Conservation (phyloP, 164 flowering plant species). For the Vitis cinerea region DNA sequence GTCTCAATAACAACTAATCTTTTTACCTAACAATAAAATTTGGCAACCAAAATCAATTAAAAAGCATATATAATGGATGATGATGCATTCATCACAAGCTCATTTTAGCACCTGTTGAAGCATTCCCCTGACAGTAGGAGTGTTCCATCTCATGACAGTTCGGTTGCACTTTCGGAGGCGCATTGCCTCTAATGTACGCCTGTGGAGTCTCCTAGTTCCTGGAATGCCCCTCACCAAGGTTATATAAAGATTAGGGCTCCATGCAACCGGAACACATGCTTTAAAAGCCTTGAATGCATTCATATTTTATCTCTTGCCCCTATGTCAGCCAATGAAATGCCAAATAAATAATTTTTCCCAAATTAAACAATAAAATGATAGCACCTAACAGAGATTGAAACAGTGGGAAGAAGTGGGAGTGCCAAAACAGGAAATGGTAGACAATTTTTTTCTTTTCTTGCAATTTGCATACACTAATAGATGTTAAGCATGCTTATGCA, state of each 20-base stretch:
- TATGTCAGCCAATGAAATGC: neutral
- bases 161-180: constrained; percentile 77
- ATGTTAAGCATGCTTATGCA: no score
- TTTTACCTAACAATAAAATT: constrained; percentile 56
- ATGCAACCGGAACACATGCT: constrained; percentile 70
- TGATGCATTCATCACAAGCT: neutral
- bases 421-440: no score
- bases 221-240: constrained; percentile 89
- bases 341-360: neutral
- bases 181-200: constrained; percentile 82
- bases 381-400: no score
- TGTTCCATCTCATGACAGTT: constrained; percentile 83
- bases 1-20: constrained; percentile 89
- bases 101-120: constrained; percentile 66
- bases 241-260: constrained; percentile 78
- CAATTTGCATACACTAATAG: no score
- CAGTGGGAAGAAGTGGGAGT: no score
- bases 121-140: constrained; percentile 94
- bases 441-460: no score
- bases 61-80: neutral
- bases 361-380: neutral
- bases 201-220: constrained; percentile 79
- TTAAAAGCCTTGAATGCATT: constrained; percentile 86
- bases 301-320: constrained; percentile 35
- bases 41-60: neutral